Conservation (phyloP, 2,329 filamentous ascomycete genomes). For the Pyricularia grisea region DNA sequence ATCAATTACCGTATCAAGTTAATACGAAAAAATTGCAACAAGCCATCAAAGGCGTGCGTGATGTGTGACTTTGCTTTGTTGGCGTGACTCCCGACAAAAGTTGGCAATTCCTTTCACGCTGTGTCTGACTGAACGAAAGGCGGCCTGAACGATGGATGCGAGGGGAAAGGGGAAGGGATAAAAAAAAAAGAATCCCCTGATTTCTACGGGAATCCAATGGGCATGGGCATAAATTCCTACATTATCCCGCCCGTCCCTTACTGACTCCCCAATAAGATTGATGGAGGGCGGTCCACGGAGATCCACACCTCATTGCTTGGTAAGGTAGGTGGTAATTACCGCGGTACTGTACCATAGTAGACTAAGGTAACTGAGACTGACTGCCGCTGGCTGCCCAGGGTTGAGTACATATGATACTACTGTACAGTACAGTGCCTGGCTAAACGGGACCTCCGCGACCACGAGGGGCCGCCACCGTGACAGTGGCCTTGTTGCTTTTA, state of each 20-base stretch:
- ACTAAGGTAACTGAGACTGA: neutral
- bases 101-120: neutral
- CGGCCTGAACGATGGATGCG: neutral
- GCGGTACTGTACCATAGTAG: too few relatives aligned
- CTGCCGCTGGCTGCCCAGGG: neutral
- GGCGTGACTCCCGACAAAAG: neutral
- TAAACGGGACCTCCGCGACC: neutral
- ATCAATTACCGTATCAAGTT: neutral
- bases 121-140: neutral
- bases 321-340: neutral
- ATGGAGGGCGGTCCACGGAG: neutral
- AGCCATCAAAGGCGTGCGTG: neutral
- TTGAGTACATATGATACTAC: neutral
- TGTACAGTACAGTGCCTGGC: neutral
- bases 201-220: neutral
- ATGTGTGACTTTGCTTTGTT: neutral
- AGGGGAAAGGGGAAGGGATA: neutral
- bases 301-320: neutral
- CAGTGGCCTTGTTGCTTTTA: neutral
- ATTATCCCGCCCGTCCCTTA: neutral
- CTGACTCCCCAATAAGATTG: neutral
- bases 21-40: neutral
- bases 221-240: neutral
- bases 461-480: neutral
- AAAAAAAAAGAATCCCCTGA: neutral